Evolutionary conservation across 2,329 filamentous ascomycete species (phyloP), one percentile per base, ranked within the genome.

Genomic region (Aspergillus unguis): DNA sequence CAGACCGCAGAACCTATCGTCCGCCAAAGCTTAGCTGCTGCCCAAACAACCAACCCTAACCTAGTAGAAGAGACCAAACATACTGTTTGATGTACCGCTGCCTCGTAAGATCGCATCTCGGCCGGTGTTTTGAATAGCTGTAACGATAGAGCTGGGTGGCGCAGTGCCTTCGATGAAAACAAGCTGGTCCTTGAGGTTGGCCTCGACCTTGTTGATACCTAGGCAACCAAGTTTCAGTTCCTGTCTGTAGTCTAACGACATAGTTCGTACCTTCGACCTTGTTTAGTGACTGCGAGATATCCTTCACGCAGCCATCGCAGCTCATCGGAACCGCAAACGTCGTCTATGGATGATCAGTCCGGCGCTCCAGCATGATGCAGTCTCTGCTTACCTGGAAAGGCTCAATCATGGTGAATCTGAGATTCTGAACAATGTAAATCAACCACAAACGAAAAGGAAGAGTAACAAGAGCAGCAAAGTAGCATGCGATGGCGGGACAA

Each of bases 271-370:
- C 84, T 65, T 84, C 79, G 40, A 97, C 76, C 66, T 87, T 85
- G 71, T 87, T 82, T 46, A 97, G 77, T 44, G 90, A 85, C 58
- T 83, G 82, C 65, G 90, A 90, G 69, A 99, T 85, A 65, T 90
- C 86, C 72, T 92, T 87, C 71, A 96, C 84, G 77, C 94, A 97
- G 67, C 82, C 79, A 64, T 95, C 87, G 77, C 94, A 97, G 74
- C 86, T 90, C 79, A 97, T 86, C 50, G 91, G 92, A 62, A 97
- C 94, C 58, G 92, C 91, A 73, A 97, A 97, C 59, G 92, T 87
- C 56, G 92, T 95, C 87, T 97, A 63, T 38, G 66, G 28, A 44
- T 32, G 25, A 41, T 55, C 35, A 27, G 11, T 35, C 17, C 33
- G n/a, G 49, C n/a, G 17, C 8, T 36, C 25, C 37, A 23, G 43